phyloP scores from a whole-genome alignment of 2,329 filamentous ascomycete genomes.

The Cladosporium sphaerospermum region DNA sequence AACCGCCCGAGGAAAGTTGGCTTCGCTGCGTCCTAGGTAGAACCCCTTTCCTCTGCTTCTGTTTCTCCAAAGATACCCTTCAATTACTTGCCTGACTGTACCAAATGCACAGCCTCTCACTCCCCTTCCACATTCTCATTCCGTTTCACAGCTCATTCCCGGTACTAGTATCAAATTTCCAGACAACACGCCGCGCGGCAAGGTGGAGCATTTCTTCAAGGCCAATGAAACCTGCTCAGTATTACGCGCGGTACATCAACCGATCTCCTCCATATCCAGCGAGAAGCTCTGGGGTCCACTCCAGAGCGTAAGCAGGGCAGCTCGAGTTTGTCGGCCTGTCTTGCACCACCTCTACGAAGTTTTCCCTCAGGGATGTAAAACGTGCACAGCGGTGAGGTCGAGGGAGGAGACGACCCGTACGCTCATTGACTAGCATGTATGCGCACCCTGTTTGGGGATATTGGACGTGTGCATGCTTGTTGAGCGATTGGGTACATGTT shows the following conservation, averaged over 20 bases:
- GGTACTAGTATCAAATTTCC: background rate
- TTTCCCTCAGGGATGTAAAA: conserved; percentile 2
- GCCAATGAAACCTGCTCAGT: conserved; percentile 49
- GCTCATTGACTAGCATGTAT: background rate
- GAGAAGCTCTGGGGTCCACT: conserved; percentile 12
- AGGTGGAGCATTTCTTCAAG: conserved; percentile 49
- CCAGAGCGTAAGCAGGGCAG: conserved; percentile 1
- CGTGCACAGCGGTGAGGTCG: background rate
- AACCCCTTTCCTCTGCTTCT: background rate
- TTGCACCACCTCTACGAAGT: conserved; percentile 8
- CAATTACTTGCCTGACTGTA: conserved; percentile 1
- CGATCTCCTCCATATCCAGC: conserved; percentile 10
- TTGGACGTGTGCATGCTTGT: background rate
- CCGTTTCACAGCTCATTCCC: background rate
- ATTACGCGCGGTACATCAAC: conserved; percentile 46
- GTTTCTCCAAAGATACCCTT: conserved; percentile 9
- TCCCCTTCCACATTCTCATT: conserved; percentile 1
- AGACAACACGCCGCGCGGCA: conserved; percentile 36
- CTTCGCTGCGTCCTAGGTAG: conserved; percentile 22
- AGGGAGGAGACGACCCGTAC: conserved; percentile 8
- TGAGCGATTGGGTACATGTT: background rate
- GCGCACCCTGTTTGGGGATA: background rate
- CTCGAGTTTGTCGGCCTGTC: background rate
- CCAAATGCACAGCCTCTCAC: background rate
- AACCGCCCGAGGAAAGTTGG: conserved; percentile 32